These are phyloP conservation scores for Gyromitra esculenta DNA, from an alignment of 2,329 filamentous ascomycete species.

Conservation along the genomic window DNA sequence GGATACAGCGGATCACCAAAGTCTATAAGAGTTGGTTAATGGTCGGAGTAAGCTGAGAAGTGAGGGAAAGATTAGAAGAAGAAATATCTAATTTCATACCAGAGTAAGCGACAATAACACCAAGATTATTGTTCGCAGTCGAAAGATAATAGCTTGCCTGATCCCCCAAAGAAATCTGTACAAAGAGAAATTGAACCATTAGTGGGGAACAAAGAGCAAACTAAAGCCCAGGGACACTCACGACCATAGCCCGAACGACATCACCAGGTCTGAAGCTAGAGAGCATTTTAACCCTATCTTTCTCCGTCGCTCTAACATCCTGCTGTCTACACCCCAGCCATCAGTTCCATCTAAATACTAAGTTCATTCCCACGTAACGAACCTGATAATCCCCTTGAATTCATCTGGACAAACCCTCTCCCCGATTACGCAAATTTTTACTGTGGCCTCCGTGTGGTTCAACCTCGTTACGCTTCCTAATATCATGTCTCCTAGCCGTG, in stretches of 20 bases:
- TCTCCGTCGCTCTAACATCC: conserved; percentile 95
- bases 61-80: not conserved
- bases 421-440: conserved; percentile 85
- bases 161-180: conserved; percentile 84
- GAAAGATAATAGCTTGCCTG: conserved; percentile 95
- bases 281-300: conserved; percentile 89
- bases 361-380: not conserved
- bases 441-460: conserved; percentile 81
- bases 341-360: not conserved
- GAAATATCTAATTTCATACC: conserved; percentile 11
- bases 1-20: conserved; percentile 89
- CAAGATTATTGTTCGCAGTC: conserved; percentile 88
- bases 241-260: conserved; percentile 83
- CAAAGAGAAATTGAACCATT: not conserved
- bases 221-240: conserved; percentile 55
- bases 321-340: conserved; percentile 66
- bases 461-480: conserved; percentile 86
- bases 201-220: not conserved
- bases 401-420: conserved; percentile 77
- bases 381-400: conserved; percentile 84
- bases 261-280: conserved; percentile 94
- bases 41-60: not conserved
- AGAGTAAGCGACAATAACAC: conserved; percentile 82
- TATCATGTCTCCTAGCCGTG: conserved; percentile 80
- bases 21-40: conserved; percentile 63